Base-by-base conservation (phyloP, 2,329 filamentous ascomycete genomes). In the Botrytis porri region DNA sequence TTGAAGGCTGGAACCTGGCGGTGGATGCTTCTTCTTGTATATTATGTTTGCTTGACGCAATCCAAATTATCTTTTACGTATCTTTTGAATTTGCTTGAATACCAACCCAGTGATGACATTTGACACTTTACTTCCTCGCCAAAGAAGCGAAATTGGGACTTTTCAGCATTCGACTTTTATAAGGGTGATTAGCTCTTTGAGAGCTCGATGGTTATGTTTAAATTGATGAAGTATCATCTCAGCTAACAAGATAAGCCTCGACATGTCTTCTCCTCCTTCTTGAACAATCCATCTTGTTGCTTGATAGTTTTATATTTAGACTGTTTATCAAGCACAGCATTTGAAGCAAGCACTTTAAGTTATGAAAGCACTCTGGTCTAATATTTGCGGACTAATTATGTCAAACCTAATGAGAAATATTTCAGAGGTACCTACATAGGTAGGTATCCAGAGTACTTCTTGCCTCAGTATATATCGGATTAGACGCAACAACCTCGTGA, bases 1-100 rank as follows among this genome's bases (percentile, higher is more conserved):
- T 60, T 20, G 25, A 60, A 35, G 57, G 57, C 57, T 60, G 29
- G 32, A 35, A 3, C 51, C 51, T 57, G 57, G 32, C 7, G 63
- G 29, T 25, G 29, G 41, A 32, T 43, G 25, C 48, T 66, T 66
- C 22, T 65, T 65, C 63, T 32, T 66, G 39, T 66, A 66, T 51
- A 66, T 43, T 32, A 66, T 66, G n/a, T 48, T 66, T 66, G 37
- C 32, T 35, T 29, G 25, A 51, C 16, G 43, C 63, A 48, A 66
- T 43, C 25, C n/a, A 48, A 48, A 35, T 60, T 22, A 32, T 14
- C 18, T 60, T 35, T 60, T 35, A 35, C 18, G 20, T 25, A 25
- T 35, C 57, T 10, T 22, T 35, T 35, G 57, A 22, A 22, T 35
- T 35, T 60, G 4, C 20, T 35, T 12, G 8, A 60, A 2, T 60